Evolutionary conservation across 2,329 filamentous ascomycete genomes (phyloP).

Genomic region (Myriosclerotinia duriaeana): DNA sequence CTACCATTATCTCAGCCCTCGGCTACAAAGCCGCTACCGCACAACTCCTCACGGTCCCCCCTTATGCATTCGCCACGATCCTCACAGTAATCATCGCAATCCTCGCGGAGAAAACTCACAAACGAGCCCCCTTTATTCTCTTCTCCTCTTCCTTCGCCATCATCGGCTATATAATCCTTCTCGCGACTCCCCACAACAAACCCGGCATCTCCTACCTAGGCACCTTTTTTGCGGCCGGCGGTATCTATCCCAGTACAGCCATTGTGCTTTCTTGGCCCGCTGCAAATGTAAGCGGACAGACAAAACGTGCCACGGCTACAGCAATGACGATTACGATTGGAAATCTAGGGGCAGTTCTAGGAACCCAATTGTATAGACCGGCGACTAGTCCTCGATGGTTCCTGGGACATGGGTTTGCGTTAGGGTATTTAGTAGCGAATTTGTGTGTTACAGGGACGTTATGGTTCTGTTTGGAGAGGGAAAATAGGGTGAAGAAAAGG

Average conservation of each 20-base stretch:
- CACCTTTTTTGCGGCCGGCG: constrained; percentile 62
- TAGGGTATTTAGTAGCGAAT: constrained; percentile 63
- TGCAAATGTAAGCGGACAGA: constrained; percentile 70
- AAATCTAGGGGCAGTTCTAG: constrained; percentile 66
- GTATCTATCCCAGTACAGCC: constrained; percentile 65
- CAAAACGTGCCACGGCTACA: constrained; percentile 66
- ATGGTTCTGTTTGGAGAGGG: constrained; percentile 54
- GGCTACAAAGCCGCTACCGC: constrained; percentile 55
- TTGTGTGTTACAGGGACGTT: constrained; percentile 53
- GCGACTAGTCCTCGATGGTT: constrained; percentile 61
- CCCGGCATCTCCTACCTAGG: constrained; percentile 60
- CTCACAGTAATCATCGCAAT: constrained; percentile 59
- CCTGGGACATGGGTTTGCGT: constrained; percentile 64
- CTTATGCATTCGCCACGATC: constrained; percentile 62
- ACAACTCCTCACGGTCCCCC: constrained; percentile 61
- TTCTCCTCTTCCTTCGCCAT: constrained; percentile 55
- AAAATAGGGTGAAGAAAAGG: constrained; percentile 55
- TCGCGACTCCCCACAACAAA: constrained; percentile 45
- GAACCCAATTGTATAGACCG: constrained; percentile 66
- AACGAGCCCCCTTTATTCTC: constrained; percentile 64
- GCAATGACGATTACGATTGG: constrained; percentile 72
- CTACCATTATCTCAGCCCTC: constrained; percentile 55
- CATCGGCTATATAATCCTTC: constrained; percentile 62
- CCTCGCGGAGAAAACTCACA: constrained; percentile 56
- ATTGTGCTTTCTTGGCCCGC: constrained; percentile 68